phyloP scores from a whole-genome alignment of 805 yeast genomes.

The Monosporozyma servazzii region DNA sequence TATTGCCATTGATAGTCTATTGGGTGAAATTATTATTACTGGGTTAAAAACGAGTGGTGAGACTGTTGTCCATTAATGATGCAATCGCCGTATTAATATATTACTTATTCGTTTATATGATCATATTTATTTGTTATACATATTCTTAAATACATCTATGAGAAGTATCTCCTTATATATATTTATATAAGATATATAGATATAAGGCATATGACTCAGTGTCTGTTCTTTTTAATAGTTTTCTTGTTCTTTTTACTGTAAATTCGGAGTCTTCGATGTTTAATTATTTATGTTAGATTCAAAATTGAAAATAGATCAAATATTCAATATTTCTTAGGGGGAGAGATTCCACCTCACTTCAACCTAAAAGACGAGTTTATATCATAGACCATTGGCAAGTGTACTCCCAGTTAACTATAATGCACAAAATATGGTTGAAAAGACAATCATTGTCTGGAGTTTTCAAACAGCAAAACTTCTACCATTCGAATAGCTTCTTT shows the following conservation, averaged over 20 bases:
- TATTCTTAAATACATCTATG: neutral
- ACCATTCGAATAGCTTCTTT: neutral
- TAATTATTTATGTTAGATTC: neutral
- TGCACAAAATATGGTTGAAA: neutral
- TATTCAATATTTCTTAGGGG: neutral
- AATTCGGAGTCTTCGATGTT: neutral
- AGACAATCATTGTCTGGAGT: neutral
- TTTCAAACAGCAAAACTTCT: neutral
- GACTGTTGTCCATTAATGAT: constrained; percentile 14
- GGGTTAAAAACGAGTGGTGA: constrained; percentile 23
- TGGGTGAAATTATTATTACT: constrained; percentile 23
- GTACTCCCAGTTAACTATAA: neutral
- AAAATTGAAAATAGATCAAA: neutral
- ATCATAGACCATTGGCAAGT: neutral
- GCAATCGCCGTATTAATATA: neutral
- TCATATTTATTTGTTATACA: neutral
- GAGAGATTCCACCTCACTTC: neutral
- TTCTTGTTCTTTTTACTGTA: neutral
- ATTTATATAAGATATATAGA: no score
- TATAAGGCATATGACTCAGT: no score
- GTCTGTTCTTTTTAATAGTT: neutral
- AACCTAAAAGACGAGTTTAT: neutral
- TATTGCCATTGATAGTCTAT: constrained; percentile 15
- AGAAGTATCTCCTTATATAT: no score
- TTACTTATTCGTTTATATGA: neutral